Base-by-base conservation (phyloP, 192 early-diverging fungal species). In the Backusella parvicylindrica region DNA sequence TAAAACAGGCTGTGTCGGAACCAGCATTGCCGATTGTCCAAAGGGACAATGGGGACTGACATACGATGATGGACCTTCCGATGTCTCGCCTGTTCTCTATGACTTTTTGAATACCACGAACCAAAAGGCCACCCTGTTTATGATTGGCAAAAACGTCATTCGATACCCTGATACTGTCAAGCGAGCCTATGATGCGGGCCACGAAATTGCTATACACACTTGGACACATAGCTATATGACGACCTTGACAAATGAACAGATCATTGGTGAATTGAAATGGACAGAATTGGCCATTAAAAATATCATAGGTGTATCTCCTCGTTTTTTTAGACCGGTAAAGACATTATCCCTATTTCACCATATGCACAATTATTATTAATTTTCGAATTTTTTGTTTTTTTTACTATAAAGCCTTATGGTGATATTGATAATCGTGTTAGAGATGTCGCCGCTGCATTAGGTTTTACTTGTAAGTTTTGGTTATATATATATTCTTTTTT, bases 401-500 rank as follows among this genome's bases (percentile, higher is more conserved):
- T 2, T 8, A 37, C 12, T 15, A 41, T 16, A 13, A 82, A 85
- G 28, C 89, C 90, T 28, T 91, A 86, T 73, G 91, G 91, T 70
- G 89, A 91, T 79, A 87, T 90, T n/a, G 91, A 92, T 76, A 84
- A 90, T 43, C 84, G 91, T 68, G 86, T 91, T 26, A 83, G 91
- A 23, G 82, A 82, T 63, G 84, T 92, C 30, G 76, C 74, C 0
- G 64, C 73, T 4, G 83, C 86, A 37, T 37, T 91, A 63, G 89
- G 89, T 36, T 87, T 74, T 47, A 70, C 72, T 64, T 53, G 65
- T 53, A 70, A 71, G 16, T 16, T 31, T 53, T 23, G 5, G 7
- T 21, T 70, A 53, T 15, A 66, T 79, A 26, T 64, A 13, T 21
- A 50, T 81, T 30, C 36, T 28, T n/a, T 68, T 43, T 4, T 75